These are phyloP conservation scores for Sphaerosporella brunnea DNA, from an alignment of 495 filamentous ascomycete genomes.

Conservation along the genomic window DNA sequence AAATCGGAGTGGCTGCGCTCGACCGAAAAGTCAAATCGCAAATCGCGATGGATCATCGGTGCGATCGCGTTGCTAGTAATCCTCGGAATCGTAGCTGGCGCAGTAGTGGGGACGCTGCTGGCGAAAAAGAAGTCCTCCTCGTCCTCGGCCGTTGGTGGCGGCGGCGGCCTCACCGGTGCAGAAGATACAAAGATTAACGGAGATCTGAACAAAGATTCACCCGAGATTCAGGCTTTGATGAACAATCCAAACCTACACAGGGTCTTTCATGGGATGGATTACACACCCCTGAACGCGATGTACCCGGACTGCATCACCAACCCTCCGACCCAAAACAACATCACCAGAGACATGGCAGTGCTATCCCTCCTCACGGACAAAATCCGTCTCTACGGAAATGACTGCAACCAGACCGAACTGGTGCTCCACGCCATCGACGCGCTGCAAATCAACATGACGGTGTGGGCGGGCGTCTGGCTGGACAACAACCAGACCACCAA, in stretches of 20 bases:
- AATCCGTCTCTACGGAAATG: constrained; percentile 82
- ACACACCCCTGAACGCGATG: constrained; percentile 79
- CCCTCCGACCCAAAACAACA: constrained; percentile 77
- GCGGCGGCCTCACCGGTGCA: constrained; percentile 18
- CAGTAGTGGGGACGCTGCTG: constrained; percentile 53
- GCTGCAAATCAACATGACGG: constrained; percentile 60
- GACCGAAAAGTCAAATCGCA: constrained; percentile 45
- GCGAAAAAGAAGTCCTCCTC: constrained; percentile 26
- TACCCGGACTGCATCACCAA: constrained; percentile 67
- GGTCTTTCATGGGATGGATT: constrained; percentile 94
- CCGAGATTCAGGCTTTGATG: constrained; percentile 64
- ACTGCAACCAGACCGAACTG: constrained; percentile 97
- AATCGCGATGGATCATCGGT: constrained; percentile 51
- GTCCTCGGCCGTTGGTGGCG: constrained; percentile 12
- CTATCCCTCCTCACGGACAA: constrained; percentile 81
- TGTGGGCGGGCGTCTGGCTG: constrained; percentile 95
- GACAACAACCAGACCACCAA: constrained; percentile 73
- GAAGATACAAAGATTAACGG: constrained; percentile 39
- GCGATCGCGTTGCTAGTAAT: constrained; percentile 43
- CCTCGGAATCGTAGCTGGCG: constrained; percentile 57
- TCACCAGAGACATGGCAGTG: constrained; percentile 81
- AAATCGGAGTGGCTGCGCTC: constrained; percentile 38
- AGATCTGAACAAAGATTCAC: constrained; percentile 54
- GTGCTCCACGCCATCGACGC: constrained; percentile 64
- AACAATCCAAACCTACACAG: constrained; percentile 67